Base-by-base conservation (phyloP, 306 rosid species). In the Arachis stenosperma region DNA sequence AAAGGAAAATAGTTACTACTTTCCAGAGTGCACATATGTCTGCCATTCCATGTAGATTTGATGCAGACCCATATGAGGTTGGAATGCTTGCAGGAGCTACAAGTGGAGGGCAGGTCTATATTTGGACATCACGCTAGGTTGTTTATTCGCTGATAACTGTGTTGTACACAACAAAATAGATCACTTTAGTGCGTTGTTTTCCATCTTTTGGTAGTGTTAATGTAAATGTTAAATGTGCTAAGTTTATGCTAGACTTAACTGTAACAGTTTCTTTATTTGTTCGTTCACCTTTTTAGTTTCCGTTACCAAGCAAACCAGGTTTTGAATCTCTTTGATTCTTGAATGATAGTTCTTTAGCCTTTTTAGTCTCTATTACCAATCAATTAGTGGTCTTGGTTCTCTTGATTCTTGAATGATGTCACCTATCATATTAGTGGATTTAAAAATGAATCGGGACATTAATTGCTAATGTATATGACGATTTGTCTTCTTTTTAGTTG, bases 11-110 rank as follows among this genome's bases (percentile, higher is more conserved):
- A 39, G 46, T 87, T 3, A 79, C 12, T 73, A 87, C 88, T 46
- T 80, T 94, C 57, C 70, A 87, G 78, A 91, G 96, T 80, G 85
- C 85, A 9, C 65, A 84, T 74, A 59, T 91, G 2, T 56, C 99
- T 48, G 97, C 97, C 59, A 89, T 91, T 84, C 92, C 99, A 0
- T 94, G 95, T 77, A 83, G 96, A 84, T 85, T 94, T 15, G 90
- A 71, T 65, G 82, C 81, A 44, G 88, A 89, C 81, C 83, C 91
- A 61, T 60, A 5, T 3, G 83, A 84, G 60, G 70, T 84, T 65
- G 88, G 88, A 70, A 84, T 75, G 67, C 79, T 84, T 36, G 88
- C 81, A 67, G 88, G 83, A 77, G 76, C 81, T 33, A 84, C 88
- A 15, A 70, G 85, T n/a, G 88, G 88, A 48, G 88, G 88, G 44